Evolutionary conservation across 768 basidiomycete species (phyloP), one percentile per base, ranked within the genome.

Genomic region (Chalciporus piperatus): DNA sequence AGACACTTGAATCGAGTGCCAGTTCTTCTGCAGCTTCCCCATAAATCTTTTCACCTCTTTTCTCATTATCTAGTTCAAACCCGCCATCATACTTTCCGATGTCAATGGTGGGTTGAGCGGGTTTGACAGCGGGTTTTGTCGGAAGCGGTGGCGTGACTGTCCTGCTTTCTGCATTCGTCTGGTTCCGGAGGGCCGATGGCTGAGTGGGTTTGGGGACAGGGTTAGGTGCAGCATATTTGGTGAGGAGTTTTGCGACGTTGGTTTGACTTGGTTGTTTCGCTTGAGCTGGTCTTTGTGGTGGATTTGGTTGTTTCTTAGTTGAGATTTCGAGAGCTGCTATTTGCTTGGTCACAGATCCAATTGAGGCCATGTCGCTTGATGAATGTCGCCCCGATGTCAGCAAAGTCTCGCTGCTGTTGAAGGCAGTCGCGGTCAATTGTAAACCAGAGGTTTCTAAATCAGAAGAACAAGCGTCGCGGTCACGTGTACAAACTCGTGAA

Each of bases 61-160:
- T 88, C 63, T 87, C 87, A 45, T 89, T 85, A 57, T 97, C 96
- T 30, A 82, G 72, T 71, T 97, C 95, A n/a, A 98, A 80, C 3
- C 95, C 94, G n/a, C 94, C 95, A 57, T 99, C 96, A 67, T 99
- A 99, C 41, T 74, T 79, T 25, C 96, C 95, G 30, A 97, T 92
- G 61, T 92, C 91, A 37, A 92, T 69, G 10, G 41, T 20, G 37
- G 58, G 30, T 19, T 33, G 33, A 13, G 33, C 3, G 33, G 60
- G 32, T 58, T 68, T 58, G 23, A 63, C 19, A 22, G 45, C 51
- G 19, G 50, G 45, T 48, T 64, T 68, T 28, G 55, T 59, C 22
- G 57, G 50, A 12, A 52, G 48, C 4, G 60, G 59, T 22, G 63
- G 72, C 22, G 70, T 63, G 17, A 57, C 59, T 22, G 61, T 66